Percentiles rank a stretch among this genome's conserved stretches.
Conservation (phyloP, 1,284 basidiomycete genomes). For the Coniferiporia weirii region DNA sequence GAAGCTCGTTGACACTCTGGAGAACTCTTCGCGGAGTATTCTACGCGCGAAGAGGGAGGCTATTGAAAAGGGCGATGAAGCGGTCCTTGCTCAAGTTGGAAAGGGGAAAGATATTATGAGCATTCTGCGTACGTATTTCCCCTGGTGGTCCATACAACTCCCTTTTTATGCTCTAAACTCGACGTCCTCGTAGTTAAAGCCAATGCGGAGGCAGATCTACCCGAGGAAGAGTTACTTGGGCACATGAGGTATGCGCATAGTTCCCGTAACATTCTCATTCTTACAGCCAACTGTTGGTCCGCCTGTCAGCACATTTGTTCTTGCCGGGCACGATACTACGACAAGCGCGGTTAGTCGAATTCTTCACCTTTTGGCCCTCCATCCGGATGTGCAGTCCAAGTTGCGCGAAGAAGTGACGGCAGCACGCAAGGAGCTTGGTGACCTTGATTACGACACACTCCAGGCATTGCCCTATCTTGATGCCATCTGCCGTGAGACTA, state of each 20-base stretch:
- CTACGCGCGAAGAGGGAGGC: slow-evolving; percentile 17
- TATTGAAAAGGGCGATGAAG: slow-evolving; percentile 19
- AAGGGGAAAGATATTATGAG: slow-evolving; percentile 27
- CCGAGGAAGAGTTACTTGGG: slow-evolving; percentile 28
- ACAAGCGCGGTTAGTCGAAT: slow-evolving; percentile 25
- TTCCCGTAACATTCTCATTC: slow-evolving; percentile 31
- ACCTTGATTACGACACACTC: slow-evolving; percentile 32
- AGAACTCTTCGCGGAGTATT: slow-evolving; percentile 14
- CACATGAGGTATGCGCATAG: slow-evolving; percentile 21
- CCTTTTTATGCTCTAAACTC: too few relatives aligned
- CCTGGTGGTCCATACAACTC: background rate
- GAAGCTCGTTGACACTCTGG: slow-evolving; percentile 27
- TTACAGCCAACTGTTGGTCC: too few relatives aligned
- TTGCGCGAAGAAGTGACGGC: slow-evolving; percentile 27
- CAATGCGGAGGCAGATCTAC: slow-evolving; percentile 22
- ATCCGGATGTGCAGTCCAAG: slow-evolving; percentile 24
- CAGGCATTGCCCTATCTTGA: slow-evolving; percentile 33
- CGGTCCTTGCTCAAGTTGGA: slow-evolving; percentile 19
- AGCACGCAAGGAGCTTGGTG: slow-evolving; percentile 20
- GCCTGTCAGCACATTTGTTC: slow-evolving; percentile 25
- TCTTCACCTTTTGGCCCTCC: slow-evolving; percentile 26
- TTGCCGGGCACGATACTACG: slow-evolving; percentile 30
- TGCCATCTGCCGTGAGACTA: slow-evolving; percentile 34
- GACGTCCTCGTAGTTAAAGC: background rate
- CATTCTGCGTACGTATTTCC: slow-evolving; percentile 19